These are phyloP conservation scores for Tardiomyces depauwii DNA, from an alignment of 1,139 yeast species.

Conservation along the genomic window DNA sequence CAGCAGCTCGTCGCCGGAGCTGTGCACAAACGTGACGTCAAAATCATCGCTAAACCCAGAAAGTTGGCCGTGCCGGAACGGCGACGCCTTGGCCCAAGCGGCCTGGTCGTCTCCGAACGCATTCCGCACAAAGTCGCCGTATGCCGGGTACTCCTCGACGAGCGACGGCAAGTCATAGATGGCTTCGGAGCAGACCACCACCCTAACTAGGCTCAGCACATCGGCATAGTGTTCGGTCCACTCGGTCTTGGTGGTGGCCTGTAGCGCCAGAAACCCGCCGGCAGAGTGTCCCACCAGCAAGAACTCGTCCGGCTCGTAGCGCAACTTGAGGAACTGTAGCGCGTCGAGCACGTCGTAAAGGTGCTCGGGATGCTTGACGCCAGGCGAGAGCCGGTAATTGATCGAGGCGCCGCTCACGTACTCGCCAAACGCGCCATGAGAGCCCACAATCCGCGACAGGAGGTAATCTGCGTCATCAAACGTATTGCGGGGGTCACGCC, in stretches of 20 bases:
- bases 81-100: slow-evolving; percentile 14
- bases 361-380: slow-evolving; percentile 53
- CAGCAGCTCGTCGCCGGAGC: background rate
- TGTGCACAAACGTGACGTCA: background rate
- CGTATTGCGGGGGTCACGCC: slow-evolving; percentile 64
- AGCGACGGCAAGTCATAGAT: slow-evolving; percentile 36
- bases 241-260: slow-evolving; percentile 26
- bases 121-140: slow-evolving; percentile 31
- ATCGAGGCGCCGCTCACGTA: slow-evolving; percentile 30
- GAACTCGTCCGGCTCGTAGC: slow-evolving; percentile 22
- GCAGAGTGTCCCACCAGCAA: slow-evolving; percentile 67
- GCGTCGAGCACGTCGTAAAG: slow-evolving; percentile 44
- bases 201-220: slow-evolving; percentile 3
- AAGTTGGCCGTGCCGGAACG: background rate
- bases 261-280: slow-evolving; percentile 63
- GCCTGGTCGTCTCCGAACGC: slow-evolving; percentile 32
- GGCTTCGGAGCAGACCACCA: slow-evolving; percentile 37
- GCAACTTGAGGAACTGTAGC: slow-evolving; percentile 22
- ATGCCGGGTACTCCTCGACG: slow-evolving; percentile 35
- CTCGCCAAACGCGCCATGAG: slow-evolving; percentile 11
- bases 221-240: slow-evolving; percentile 2
- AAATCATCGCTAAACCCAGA: background rate
- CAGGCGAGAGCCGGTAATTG: slow-evolving; percentile 63
- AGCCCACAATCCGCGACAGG: slow-evolving; percentile 11
- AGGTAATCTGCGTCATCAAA: slow-evolving; percentile 41